Conservation (phyloP, 371 early-diverging fungal genomes). For the Mucor plumbeus region DNA sequence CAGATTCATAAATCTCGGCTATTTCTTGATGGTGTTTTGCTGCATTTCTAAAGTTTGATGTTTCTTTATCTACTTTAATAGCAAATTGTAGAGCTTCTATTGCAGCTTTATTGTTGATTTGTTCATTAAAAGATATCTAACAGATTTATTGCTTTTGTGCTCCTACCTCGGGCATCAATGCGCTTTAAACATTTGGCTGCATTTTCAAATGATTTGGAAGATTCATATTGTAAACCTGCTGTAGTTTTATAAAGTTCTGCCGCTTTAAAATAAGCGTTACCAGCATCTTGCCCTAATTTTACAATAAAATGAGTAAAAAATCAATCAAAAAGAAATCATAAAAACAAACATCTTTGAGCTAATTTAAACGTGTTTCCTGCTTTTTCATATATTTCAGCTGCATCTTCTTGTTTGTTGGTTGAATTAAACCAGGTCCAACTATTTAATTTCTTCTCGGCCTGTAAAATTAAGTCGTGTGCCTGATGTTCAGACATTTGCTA, state of each 20-base stretch:
- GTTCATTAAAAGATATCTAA: too few species aligned
- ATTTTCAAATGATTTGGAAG: slow-evolving; percentile 80
- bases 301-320: not conserved
- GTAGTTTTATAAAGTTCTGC: slow-evolving; percentile 69
- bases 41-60: slow-evolving; percentile 89
- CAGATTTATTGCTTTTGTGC: too few species aligned
- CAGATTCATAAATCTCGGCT: slow-evolving; percentile 91
- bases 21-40: slow-evolving; percentile 94
- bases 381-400: slow-evolving; percentile 87
- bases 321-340: not conserved
- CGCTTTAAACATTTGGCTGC: slow-evolving; percentile 91
- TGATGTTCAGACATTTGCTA: slow-evolving; percentile 71
- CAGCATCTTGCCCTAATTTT: slow-evolving; percentile 89
- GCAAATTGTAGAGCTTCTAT: slow-evolving; percentile 75
- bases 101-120: slow-evolving; percentile 60
- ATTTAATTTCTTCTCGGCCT: slow-evolving; percentile 78
- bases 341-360: slow-evolving; percentile 74
- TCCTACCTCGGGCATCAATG: slow-evolving; percentile 75
- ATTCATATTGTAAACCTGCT: slow-evolving; percentile 80
- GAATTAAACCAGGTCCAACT: slow-evolving; percentile 82
- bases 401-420: slow-evolving; percentile 86
- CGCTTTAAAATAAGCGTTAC: slow-evolving; percentile 85
- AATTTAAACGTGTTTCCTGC: slow-evolving; percentile 93
- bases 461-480: slow-evolving; percentile 71
- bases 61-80: slow-evolving; percentile 76